A percentile compares a stretch with the other conserved stretches of the same genome.
Evolutionary conservation across 1,284 basidiomycete genomes (phyloP).

Genomic region (Sanghuangporus weigelae): DNA sequence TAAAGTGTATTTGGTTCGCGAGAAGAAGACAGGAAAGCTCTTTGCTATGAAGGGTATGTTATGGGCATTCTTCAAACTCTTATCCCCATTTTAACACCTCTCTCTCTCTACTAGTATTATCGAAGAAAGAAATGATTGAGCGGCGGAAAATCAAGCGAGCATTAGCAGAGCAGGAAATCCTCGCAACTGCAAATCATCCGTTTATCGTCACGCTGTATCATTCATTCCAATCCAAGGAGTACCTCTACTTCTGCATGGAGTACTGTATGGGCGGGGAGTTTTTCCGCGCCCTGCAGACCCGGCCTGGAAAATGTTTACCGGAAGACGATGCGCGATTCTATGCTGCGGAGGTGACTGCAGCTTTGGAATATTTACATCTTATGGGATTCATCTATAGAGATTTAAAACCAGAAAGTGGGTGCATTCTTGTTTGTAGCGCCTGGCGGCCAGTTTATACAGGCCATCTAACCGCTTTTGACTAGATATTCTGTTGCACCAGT

Average conservation of each 20-base stretch:
- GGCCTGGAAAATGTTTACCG: conserved; percentile 92
- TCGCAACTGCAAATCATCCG: conserved; percentile 93
- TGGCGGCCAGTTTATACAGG: not conserved
- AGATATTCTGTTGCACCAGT: conserved; percentile 99
- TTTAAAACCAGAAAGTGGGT: conserved; percentile 97
- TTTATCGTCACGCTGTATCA: conserved; percentile 98
- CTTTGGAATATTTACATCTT: conserved; percentile 96
- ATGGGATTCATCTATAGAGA: conserved; percentile 99
- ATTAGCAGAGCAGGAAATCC: conserved; percentile 93
- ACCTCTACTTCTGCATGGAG: conserved; percentile 97
- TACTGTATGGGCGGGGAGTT: conserved; percentile 99
- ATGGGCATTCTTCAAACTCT: not conserved
- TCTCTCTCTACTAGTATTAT: conserved; percentile 60
- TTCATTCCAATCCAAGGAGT: conserved; percentile 96
- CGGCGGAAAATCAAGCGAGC: conserved; percentile 98
- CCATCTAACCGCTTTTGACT: conserved; percentile 10
- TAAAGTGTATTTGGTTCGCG: conserved; percentile 91
- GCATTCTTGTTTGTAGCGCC: not conserved
- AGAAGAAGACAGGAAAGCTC: conserved; percentile 91
- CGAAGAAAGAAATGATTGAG: conserved; percentile 98
- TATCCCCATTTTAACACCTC: conserved; percentile 2
- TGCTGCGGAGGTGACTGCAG: conserved; percentile 97
- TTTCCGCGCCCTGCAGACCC: conserved; percentile 92
- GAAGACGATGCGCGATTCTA: conserved; percentile 98
- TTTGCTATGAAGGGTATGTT: conserved; percentile 93